Percentiles rank a stretch among this genome's conserved stretches.
phyloP scores from a whole-genome alignment of 306 rosid species.

The Lathyrus aphaca region DNA sequence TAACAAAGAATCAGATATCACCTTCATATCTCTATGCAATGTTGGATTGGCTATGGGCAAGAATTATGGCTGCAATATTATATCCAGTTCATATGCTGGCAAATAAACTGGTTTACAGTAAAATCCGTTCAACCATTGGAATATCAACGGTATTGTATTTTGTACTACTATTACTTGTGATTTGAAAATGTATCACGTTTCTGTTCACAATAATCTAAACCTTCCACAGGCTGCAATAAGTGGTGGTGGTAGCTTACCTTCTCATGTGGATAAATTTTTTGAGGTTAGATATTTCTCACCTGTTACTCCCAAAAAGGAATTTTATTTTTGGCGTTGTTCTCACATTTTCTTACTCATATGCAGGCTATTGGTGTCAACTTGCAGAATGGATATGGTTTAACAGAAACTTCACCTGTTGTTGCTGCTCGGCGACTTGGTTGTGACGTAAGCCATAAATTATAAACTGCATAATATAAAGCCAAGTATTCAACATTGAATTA shows the following conservation, averaged over 20 bases:
- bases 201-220: conserved; percentile 38
- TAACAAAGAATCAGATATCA: conserved; percentile 60
- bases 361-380: conserved; percentile 88
- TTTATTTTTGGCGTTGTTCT: conserved; percentile 17
- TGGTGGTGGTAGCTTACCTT: conserved; percentile 90
- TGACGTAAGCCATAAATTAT: conserved; percentile 62
- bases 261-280: conserved; percentile 78
- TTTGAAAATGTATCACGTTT: conserved; percentile 28
- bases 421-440: conserved; percentile 75
- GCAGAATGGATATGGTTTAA: conserved; percentile 95
- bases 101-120: conserved; percentile 69
- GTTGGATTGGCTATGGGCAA: conserved; percentile 86
- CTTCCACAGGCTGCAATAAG: conserved; percentile 87
- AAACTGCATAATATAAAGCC: conserved; percentile 23
- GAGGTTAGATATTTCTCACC: conserved; percentile 62
- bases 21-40: conserved; percentile 60
- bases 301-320: conserved; percentile 17
- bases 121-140: conserved; percentile 81
- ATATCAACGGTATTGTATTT: conserved; percentile 60
- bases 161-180: conserved; percentile 10
- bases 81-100: conserved; percentile 85
- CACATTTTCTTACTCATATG: conserved; percentile 21
- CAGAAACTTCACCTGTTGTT: conserved; percentile 85
- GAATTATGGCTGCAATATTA: conserved; percentile 62
- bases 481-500: not conserved